Evolutionary conservation across 768 basidiomycete genomes (phyloP).

Genomic region (Mycena amicta): DNA sequence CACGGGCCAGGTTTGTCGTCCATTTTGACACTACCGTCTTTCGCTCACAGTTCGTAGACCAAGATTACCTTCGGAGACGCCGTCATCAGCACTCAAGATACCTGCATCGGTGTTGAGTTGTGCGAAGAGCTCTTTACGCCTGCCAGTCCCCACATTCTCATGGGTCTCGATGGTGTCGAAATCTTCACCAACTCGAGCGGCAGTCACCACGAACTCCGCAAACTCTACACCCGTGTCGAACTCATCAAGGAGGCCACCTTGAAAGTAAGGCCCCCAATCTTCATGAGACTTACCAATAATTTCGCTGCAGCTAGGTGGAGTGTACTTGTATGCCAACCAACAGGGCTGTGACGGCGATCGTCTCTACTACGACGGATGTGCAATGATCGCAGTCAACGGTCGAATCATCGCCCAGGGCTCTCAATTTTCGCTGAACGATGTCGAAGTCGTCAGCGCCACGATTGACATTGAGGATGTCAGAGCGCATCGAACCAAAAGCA

Average conservation of each 20-base stretch:
- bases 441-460: constrained; percentile 95
- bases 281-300: too few species aligned
- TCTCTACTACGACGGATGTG: constrained; percentile 96
- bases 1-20: constrained; percentile 74
- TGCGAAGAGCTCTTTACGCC: constrained; percentile 99
- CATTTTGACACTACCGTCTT: not conserved
- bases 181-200: constrained; percentile 99
- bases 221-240: constrained; percentile 87
- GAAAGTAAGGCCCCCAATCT: too few species aligned
- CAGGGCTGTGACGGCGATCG: constrained; percentile 99
- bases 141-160: constrained; percentile 91
- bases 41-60: constrained; percentile 42
- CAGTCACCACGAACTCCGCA: constrained; percentile 98
- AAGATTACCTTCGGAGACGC: constrained; percentile 97
- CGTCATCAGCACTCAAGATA: constrained; percentile 90
- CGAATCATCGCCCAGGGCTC: constrained; percentile 91
- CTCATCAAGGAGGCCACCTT: constrained; percentile 95
- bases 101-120: constrained; percentile 94
- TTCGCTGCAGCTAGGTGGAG: constrained; percentile 93
- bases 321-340: constrained; percentile 98
- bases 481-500: constrained; percentile 81
- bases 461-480: constrained; percentile 97
- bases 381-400: constrained; percentile 95
- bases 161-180: constrained; percentile 98
- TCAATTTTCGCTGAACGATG: constrained; percentile 94